These are phyloP conservation scores for Verticillium isaacii DNA, from an alignment of 2,329 filamentous ascomycete genomes.

Conservation along the genomic window DNA sequence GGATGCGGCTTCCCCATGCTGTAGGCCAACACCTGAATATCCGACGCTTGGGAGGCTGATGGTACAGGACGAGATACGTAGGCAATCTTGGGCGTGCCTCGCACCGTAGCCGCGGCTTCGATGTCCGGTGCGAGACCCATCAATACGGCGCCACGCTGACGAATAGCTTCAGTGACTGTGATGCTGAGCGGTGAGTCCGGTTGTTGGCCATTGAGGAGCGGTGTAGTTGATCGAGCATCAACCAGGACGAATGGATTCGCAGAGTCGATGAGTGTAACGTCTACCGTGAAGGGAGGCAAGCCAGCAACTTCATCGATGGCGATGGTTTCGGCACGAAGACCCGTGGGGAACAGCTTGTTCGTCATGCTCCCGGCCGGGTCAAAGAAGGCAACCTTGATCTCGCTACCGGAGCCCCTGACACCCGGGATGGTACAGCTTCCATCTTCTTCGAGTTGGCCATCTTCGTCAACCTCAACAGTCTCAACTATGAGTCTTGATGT, in stretches of 20 bases:
- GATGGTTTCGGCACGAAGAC: constrained; percentile 39
- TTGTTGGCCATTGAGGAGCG: not conserved
- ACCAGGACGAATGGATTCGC: constrained; percentile 45
- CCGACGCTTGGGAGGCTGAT: constrained; percentile 12
- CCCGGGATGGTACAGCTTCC: constrained; percentile 56
- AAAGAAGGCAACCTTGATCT: constrained; percentile 54
- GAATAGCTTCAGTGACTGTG: constrained; percentile 42
- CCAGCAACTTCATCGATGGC: constrained; percentile 28
- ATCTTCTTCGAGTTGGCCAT: constrained; percentile 37
- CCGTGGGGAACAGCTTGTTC: constrained; percentile 52
- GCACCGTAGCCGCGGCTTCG: constrained; percentile 22
- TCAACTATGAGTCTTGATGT: constrained; percentile 38
- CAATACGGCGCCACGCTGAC: constrained; percentile 45
- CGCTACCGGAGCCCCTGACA: constrained; percentile 46
- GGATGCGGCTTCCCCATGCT: constrained; percentile 47
- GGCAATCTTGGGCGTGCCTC: constrained; percentile 50
- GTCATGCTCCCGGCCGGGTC: constrained; percentile 58
- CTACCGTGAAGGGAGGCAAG: constrained; percentile 21
- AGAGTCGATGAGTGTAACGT: constrained; percentile 26
- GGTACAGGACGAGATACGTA: constrained; percentile 34
- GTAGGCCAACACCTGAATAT: constrained; percentile 39
- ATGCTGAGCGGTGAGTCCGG: constrained; percentile 20
- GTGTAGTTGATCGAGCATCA: constrained; percentile 32
- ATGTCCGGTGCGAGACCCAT: constrained; percentile 49
- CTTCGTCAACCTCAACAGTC: constrained; percentile 43